Evolutionary conservation across 1,284 basidiomycete species (phyloP).

Genomic region (Grifola frondosa): DNA sequence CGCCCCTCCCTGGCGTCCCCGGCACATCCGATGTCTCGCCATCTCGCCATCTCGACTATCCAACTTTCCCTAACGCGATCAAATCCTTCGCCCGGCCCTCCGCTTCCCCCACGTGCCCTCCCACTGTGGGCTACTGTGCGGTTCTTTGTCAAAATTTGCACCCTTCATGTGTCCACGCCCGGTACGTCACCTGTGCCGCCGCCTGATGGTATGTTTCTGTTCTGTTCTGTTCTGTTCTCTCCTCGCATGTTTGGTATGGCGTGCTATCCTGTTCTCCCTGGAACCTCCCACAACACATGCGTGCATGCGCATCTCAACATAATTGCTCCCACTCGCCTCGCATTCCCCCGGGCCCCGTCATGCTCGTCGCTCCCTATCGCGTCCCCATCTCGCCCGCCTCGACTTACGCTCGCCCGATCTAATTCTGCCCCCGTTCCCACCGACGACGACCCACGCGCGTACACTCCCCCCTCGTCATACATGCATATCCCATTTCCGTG

Average conservation of each 20-base stretch:
- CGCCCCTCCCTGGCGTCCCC: conserved; percentile 12
- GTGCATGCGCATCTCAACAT: no score
- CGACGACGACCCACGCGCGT: conserved; percentile 9
- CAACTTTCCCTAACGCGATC: conserved; percentile 9
- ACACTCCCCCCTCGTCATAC: conserved; percentile 7
- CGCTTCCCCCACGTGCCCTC: conserved; percentile 15
- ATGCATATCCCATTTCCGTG: conserved; percentile 2
- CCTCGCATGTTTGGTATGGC: conserved; percentile 15
- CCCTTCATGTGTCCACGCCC: conserved; percentile 18
- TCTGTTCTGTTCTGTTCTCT: conserved; percentile 7
- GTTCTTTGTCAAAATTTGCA: no score
- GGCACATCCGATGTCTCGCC: conserved; percentile 17
- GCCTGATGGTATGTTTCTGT: conserved; percentile 4
- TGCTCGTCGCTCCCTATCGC: conserved; percentile 24
- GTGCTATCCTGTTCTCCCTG: no score
- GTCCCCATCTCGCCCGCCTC: conserved; percentile 11
- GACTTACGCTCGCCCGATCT: conserved; percentile 4
- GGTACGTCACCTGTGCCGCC: conserved; percentile 19
- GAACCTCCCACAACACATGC: no score
- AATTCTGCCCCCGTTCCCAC: conserved; percentile 3
- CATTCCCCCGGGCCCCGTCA: conserved; percentile 16
- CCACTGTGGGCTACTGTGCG: conserved; percentile 11
- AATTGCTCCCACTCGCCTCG: conserved; percentile 13
- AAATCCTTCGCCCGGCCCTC: conserved; percentile 6
- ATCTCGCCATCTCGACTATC: conserved; percentile 4